phyloP scores from a whole-genome alignment of 805 yeast species.

The Maudiozyma saulgeensis region DNA sequence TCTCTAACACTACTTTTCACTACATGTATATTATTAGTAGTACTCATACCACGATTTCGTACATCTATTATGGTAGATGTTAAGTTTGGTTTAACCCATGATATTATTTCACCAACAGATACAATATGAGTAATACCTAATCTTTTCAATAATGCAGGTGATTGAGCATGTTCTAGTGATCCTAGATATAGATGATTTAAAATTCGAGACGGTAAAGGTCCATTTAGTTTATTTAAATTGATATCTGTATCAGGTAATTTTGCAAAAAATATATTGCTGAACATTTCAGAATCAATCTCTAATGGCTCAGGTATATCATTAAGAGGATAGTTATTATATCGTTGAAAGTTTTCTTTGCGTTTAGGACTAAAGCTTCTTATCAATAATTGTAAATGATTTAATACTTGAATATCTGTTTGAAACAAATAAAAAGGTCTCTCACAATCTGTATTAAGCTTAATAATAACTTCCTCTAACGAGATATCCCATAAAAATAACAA shows the following conservation, averaged over 20 bases:
- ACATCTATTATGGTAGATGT: conserved; percentile 1
- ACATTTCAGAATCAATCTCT: conserved; percentile 24
- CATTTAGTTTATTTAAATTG: conserved; percentile 37
- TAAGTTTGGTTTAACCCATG: conserved; percentile 38
- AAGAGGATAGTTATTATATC: neutral
- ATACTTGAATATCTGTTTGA: conserved; percentile 58
- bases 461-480: conserved; percentile 52
- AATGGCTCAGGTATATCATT: conserved; percentile 7
- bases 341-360: conserved; percentile 8
- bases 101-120: conserved; percentile 73
- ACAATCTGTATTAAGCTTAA: conserved; percentile 50
- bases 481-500: conserved; percentile 59
- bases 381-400: conserved; percentile 55
- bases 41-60: conserved; percentile 13
- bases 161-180: conserved; percentile 71
- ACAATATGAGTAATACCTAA: conserved; percentile 67
- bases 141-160: conserved; percentile 48
- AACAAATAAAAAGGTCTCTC: conserved; percentile 81
- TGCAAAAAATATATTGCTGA: conserved; percentile 28
- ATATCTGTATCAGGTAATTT: conserved; percentile 18
- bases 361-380: conserved; percentile 53
- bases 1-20: neutral
- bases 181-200: conserved; percentile 81
- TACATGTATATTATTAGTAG: conserved; percentile 3
- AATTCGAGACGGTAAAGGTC: conserved; percentile 71